Evolutionary conservation across 352 stramenopile species (phyloP).

Genomic region (Elongisporangium senticosum): DNA sequence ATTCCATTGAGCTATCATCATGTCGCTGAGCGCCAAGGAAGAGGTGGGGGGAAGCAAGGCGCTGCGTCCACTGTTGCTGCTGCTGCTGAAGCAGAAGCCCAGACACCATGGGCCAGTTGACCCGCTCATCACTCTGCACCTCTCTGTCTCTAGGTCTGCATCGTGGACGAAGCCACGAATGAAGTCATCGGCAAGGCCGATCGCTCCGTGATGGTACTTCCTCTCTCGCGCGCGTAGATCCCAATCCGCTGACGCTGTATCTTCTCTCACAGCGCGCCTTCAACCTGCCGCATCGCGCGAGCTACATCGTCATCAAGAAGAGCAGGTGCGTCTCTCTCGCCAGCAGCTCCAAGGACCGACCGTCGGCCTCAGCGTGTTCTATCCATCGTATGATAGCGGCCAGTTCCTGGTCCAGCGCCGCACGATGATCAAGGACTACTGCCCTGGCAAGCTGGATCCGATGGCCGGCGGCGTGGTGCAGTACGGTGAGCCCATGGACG

Average conservation of each 20-base stretch:
- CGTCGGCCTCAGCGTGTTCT: not conserved
- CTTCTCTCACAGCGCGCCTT: conserved; percentile 42
- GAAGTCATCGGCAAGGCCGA: conserved; percentile 80
- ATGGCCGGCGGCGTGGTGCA: conserved; percentile 82
- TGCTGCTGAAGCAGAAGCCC: not conserved
- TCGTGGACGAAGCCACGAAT: conserved; percentile 68
- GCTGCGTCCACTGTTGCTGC: not conserved
- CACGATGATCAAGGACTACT: conserved; percentile 88
- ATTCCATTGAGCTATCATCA: conserved; percentile 5
- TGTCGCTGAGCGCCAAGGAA: conserved; percentile 52
- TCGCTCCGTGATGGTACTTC: conserved; percentile 67
- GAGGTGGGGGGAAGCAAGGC: conserved; percentile 17
- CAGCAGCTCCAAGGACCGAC: not conserved
- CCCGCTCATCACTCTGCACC: not conserved
- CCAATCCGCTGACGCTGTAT: not conserved
- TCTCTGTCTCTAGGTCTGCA: conserved; percentile 55
- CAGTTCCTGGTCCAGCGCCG: conserved; percentile 81
- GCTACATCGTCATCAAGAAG: conserved; percentile 86
- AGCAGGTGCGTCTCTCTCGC: conserved; percentile 24
- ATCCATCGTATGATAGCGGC: conserved; percentile 27
- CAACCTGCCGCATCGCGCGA: conserved; percentile 76
- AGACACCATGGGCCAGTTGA: not conserved
- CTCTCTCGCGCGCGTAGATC: not conserved
- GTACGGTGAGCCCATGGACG: conserved; percentile 60
- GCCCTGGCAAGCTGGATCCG: conserved; percentile 74